Evolutionary conservation across 345 rosid species (phyloP).

Genomic region (Syzygium aromaticum): DNA sequence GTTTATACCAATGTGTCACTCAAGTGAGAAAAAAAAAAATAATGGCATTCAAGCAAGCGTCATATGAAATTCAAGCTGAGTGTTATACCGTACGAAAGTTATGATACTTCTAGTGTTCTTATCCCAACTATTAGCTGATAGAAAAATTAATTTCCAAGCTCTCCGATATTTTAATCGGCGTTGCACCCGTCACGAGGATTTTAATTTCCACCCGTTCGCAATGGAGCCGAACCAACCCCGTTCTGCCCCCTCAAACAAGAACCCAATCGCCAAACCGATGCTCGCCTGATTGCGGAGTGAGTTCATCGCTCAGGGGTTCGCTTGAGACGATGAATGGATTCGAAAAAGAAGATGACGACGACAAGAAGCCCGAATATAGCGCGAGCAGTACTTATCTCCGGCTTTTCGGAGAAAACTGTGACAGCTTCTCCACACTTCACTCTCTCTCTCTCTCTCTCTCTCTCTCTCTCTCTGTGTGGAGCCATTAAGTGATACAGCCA

Average conservation of each 20-base stretch:
- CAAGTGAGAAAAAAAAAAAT: no score
- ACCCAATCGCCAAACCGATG: no score
- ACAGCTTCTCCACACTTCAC: background rate
- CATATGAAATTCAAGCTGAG: no score
- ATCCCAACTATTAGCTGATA: background rate
- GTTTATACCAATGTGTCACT: no score
- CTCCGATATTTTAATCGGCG: background rate
- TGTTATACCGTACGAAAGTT: no score
- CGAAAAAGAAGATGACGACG: background rate
- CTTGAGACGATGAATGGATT: background rate
- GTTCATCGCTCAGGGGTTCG: background rate
- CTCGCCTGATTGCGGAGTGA: background rate
- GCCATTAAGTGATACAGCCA: no score
- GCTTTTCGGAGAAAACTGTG: background rate
- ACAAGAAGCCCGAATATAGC: background rate
- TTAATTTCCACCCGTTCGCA: background rate
- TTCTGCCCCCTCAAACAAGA: no score
- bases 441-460: no score
- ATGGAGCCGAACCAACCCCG: background rate
- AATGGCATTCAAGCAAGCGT: no score
- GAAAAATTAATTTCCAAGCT: background rate
- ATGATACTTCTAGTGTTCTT: no score
- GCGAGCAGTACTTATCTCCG: accelerated
- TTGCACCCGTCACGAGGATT: background rate
- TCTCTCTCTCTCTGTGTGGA: no score